phyloP scores from a whole-genome alignment of 2,329 filamentous ascomycete species.

The Blastomyces gilchristii region DNA sequence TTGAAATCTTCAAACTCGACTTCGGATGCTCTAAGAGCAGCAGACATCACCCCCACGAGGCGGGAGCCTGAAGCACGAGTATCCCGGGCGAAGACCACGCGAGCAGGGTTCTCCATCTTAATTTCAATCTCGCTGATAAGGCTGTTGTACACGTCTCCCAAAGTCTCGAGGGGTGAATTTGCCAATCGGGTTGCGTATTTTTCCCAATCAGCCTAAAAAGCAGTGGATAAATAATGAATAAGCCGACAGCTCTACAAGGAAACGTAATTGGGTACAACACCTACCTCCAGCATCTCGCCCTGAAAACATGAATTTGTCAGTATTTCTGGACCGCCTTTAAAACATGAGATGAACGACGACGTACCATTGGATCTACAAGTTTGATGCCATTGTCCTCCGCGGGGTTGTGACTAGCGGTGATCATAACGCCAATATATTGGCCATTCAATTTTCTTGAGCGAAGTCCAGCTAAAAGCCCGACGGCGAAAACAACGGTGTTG shows the following conservation, averaged over 20 bases:
- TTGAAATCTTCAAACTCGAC: constrained; percentile 75
- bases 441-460: constrained; percentile 82
- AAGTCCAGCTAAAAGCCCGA: constrained; percentile 78
- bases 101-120: constrained; percentile 58
- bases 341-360: constrained; percentile 14
- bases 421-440: constrained; percentile 92
- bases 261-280: constrained; percentile 17
- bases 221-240: background rate
- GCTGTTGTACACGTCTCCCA: constrained; percentile 65
- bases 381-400: constrained; percentile 87
- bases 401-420: constrained; percentile 88
- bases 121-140: constrained; percentile 68
- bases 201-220: constrained; percentile 67
- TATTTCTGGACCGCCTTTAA: constrained; percentile 4
- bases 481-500: constrained; percentile 84
- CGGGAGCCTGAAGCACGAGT: constrained; percentile 84
- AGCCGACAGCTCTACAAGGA: constrained; percentile 1
- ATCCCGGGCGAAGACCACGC: constrained; percentile 83
- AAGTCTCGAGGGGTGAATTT: constrained; percentile 67
- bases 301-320: constrained; percentile 21
- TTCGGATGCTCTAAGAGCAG: constrained; percentile 65
- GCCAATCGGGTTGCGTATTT: constrained; percentile 76
- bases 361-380: constrained; percentile 83
- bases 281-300: constrained; percentile 91
- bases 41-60: constrained; percentile 67